Evolutionary conservation across 805 yeast genomes (phyloP), one percentile per base, ranked within the genome.

Genomic region (Blastobotrys attinorum): DNA sequence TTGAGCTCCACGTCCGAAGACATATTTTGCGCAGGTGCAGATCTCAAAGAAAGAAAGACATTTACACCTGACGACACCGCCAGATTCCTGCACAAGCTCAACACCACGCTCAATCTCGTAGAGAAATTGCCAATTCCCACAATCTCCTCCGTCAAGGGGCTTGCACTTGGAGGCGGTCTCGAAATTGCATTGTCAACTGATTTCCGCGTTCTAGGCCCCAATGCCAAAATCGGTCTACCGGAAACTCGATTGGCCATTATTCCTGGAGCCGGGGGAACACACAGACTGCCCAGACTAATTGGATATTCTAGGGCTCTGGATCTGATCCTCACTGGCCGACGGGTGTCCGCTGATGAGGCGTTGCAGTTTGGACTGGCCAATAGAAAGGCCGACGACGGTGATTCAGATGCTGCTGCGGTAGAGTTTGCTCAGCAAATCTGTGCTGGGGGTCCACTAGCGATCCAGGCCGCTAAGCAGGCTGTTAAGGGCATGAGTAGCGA

Each of bases 201-300:
- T 47, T 60, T 70, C 43, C 52, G 71, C 23, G 69, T 69, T 22
- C 55, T 65, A 20, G 56, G 67, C 4, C 45, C 54, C 6, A 47
- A 43, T 16, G 64, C 72, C 5, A 39, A 46, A 21, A 66, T 69
- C 39, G 73, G 71, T 0, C 64, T 67, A 15, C 72, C 74, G 6
- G 74, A 70, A 51, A 64, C 70, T 29, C 56, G 62, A 22, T 50
- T 70, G 20, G 74, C 72, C 2, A 62, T 70, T n/a, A 55, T 72
- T 25, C 76, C 77, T 32, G 73, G 73, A 1, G 71, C 71, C 21
- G 79, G 79, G 15, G 79, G 78, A 15, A 71, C 78, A 1, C 77
- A 75, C 56, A 62, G 79, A 18, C 63, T 74, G 34, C 62, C 71
- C 18, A 59, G 67, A 31, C 67, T 72, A 13, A 62, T 74, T 48